Conservation (phyloP, 768 basidiomycete genomes). For the Kwoniella shandongensis region DNA sequence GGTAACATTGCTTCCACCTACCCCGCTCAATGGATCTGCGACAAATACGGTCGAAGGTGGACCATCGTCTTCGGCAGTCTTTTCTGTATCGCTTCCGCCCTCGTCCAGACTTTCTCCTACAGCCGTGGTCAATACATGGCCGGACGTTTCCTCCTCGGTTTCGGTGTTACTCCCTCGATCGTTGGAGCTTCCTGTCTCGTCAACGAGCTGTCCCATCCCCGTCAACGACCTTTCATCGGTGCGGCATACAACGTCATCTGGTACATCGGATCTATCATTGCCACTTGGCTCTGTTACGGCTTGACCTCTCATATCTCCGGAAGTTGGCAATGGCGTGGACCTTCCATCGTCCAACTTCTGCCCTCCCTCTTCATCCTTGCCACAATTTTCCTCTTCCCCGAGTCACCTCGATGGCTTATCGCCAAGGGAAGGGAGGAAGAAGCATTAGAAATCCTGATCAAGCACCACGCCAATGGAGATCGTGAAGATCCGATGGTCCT, state of each 20-base stretch:
- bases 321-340: slow-evolving; percentile 64
- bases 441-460: slow-evolving; percentile 26
- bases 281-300: slow-evolving; percentile 44
- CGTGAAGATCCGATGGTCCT: slow-evolving; percentile 36
- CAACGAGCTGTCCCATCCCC: slow-evolving; percentile 80
- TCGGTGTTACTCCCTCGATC: slow-evolving; percentile 61
- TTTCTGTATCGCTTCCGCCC: slow-evolving; percentile 58
- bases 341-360: slow-evolving; percentile 43
- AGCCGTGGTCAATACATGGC: slow-evolving; percentile 57
- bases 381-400: slow-evolving; percentile 61
- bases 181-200: slow-evolving; percentile 80
- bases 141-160: slow-evolving; percentile 61
- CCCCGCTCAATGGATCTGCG: slow-evolving; percentile 59
- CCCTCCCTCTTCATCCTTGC: slow-evolving; percentile 42
- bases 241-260: slow-evolving; percentile 62
- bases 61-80: slow-evolving; percentile 59
- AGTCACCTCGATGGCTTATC: slow-evolving; percentile 60
- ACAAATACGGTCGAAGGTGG: slow-evolving; percentile 59
- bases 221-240: slow-evolving; percentile 75
- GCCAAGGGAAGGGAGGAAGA: slow-evolving; percentile 56
- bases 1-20: slow-evolving; percentile 63
- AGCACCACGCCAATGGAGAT: slow-evolving; percentile 45
- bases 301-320: slow-evolving; percentile 37
- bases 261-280: slow-evolving; percentile 68
- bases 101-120: slow-evolving; percentile 59